Percentiles rank a stretch among this genome's conserved stretches.
phyloP scores from a whole-genome alignment of 1,284 basidiomycete species.

The Cryptococcus wingfieldii region DNA sequence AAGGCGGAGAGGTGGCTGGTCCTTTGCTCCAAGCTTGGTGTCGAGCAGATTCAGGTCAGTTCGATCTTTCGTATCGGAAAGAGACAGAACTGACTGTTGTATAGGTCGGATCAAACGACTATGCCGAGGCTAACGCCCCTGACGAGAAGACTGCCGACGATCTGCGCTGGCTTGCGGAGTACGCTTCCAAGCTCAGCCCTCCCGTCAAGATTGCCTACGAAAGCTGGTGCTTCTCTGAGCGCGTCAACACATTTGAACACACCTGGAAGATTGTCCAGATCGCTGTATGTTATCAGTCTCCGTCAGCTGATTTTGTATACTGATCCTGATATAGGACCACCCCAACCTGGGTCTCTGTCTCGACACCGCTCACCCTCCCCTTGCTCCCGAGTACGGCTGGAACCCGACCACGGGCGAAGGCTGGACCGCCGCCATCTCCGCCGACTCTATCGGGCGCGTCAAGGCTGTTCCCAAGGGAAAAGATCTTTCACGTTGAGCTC shows the following conservation, averaged over 20 bases:
- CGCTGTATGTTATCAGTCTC: conserved; percentile 5
- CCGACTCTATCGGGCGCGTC: conserved; percentile 8
- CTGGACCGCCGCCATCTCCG: conserved; percentile 1
- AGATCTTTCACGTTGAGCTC: conserved; percentile 18
- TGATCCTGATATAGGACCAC: conserved; percentile 3
- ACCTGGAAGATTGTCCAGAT: conserved; percentile 16
- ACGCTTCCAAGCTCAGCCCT: conserved; percentile 5
- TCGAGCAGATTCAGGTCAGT: conserved; percentile 15
- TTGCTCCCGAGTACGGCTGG: conserved; percentile 17
- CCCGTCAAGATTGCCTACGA: conserved; percentile 4
- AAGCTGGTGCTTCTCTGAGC: conserved; percentile 19
- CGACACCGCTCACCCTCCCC: conserved; percentile 15
- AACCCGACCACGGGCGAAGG: conserved; percentile 8
- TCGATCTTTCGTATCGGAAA: too few relatives aligned
- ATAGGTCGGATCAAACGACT: conserved; percentile 22
- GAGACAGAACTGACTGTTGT: too few relatives aligned
- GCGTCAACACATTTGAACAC: conserved; percentile 13
- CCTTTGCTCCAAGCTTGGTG: conserved; percentile 9
- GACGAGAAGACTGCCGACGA: conserved; percentile 12
- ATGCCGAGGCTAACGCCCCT: conserved; percentile 7
- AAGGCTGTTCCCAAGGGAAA: conserved; percentile 8
- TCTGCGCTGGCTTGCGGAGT: conserved; percentile 18
- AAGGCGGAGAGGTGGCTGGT: too few relatives aligned
- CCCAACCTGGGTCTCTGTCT: conserved; percentile 21
- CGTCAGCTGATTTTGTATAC: background rate